Conservation (phyloP, 345 rosid species). For the Gossypium ekmanianum region DNA sequence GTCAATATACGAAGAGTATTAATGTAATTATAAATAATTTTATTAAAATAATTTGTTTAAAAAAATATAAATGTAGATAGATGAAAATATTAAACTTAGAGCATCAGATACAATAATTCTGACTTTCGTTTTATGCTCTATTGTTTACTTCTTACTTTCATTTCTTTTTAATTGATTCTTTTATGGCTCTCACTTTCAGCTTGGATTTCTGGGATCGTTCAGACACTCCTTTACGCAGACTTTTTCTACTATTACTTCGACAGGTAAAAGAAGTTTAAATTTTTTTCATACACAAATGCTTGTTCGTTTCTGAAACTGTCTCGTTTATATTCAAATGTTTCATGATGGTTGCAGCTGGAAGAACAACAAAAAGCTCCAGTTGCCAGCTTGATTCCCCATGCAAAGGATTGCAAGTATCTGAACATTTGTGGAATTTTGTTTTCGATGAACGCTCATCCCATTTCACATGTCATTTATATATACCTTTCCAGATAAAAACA, state of each 20-base stretch:
- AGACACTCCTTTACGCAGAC: slow-evolving; percentile 70
- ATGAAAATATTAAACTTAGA: no score
- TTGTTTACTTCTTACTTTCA: neutral
- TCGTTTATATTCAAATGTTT: neutral
- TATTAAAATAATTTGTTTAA: no score
- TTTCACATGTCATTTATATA: neutral
- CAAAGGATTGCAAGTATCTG: neutral
- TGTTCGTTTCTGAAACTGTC: neutral
- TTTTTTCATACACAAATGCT: neutral
- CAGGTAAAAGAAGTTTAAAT: slow-evolving; percentile 37
- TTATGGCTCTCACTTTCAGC: slow-evolving; percentile 38
- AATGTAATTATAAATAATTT: no score
- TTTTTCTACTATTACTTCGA: slow-evolving; percentile 78
- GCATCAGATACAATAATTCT: neutral
- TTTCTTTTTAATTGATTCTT: neutral
- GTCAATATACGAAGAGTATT: no score
- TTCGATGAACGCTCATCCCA: neutral
- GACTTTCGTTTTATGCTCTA: neutral
- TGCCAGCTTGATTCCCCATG: slow-evolving; percentile 51
- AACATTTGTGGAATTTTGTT: neutral
- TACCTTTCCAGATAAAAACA: neutral
- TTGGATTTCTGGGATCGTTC: slow-evolving; percentile 76
- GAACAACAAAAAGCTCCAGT: slow-evolving; percentile 75
- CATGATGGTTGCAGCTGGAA: slow-evolving; percentile 58
- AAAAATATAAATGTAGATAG: no score